Conservation (phyloP, 441 rosid species). For the Cnidoscolus chayamansa region DNA sequence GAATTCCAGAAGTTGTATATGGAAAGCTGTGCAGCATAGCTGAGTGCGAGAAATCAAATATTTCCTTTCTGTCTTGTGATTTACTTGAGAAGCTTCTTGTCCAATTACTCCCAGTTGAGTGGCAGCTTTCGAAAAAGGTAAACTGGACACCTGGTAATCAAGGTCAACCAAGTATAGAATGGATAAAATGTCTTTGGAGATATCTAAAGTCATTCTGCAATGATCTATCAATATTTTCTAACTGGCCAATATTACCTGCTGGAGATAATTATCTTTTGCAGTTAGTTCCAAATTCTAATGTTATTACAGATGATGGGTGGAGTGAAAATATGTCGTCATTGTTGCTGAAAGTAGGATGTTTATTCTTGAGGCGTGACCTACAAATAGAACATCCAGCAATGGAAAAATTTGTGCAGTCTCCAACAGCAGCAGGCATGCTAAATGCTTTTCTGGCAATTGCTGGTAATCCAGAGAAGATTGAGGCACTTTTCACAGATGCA, state of each 20-base stretch:
- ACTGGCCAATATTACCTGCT: constrained; percentile 98
- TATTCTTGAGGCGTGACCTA: constrained; percentile 66
- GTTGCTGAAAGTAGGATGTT: constrained; percentile 86
- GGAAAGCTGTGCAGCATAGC: constrained; percentile 72
- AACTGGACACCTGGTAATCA: constrained; percentile 78
- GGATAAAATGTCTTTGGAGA: constrained; percentile 82
- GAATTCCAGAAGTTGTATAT: constrained; percentile 63
- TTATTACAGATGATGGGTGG: constrained; percentile 86
- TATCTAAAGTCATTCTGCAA: constrained; percentile 77
- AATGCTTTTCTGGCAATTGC: constrained; percentile 79
- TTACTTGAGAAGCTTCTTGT: constrained; percentile 86
- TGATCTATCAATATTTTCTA: constrained; percentile 82
- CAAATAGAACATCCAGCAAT: constrained; percentile 80
- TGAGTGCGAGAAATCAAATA: constrained; percentile 66
- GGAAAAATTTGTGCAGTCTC: constrained; percentile 82
- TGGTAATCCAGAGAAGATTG: constrained; percentile 57
- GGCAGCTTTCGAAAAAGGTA: constrained; percentile 77
- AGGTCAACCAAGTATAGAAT: constrained; percentile 82
- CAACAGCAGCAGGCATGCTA: constrained; percentile 84
- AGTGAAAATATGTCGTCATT: constrained; percentile 94
- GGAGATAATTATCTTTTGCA: constrained; percentile 66
- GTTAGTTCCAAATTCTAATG: constrained; percentile 71
- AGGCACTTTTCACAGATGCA: constrained; percentile 57
- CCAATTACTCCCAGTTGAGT: constrained; percentile 85
- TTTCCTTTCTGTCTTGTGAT: constrained; percentile 74